phyloP scores from a whole-genome alignment of 2,329 filamentous ascomycete species.

The Fusarium acutatum region DNA sequence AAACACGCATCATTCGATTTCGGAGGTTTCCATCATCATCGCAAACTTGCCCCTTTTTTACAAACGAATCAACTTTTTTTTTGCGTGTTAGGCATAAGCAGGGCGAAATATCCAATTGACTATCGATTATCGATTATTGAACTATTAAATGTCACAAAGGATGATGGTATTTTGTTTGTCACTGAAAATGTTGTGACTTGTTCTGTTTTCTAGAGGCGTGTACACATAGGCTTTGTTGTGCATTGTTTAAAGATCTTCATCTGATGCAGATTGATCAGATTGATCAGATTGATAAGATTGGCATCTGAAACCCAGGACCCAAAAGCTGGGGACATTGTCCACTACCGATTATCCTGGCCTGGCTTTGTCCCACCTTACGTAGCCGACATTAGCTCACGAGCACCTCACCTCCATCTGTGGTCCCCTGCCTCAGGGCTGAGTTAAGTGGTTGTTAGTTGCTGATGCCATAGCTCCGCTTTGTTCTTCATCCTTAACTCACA shows the following conservation, averaged over 20 bases:
- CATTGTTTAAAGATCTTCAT: slow-evolving; percentile 27
- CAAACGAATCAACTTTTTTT: neutral
- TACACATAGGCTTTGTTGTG: neutral
- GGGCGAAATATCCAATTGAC: neutral
- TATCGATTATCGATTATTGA: neutral
- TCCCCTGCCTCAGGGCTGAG: neutral
- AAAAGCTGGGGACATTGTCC: slow-evolving; percentile 26
- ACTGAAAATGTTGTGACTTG: neutral
- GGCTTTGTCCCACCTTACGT: slow-evolving; percentile 19
- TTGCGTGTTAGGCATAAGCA: neutral
- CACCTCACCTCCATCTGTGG: slow-evolving; percentile 1
- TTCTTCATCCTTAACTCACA: neutral
- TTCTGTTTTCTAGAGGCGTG: neutral
- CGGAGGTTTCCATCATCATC: slow-evolving; percentile 38
- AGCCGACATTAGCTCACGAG: slow-evolving; percentile 10
- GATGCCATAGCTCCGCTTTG: neutral
- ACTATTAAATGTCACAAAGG: too few relatives aligned
- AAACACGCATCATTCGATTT: slow-evolving; percentile 41
- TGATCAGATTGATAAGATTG: slow-evolving; percentile 45
- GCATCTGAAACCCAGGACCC: slow-evolving; percentile 7
- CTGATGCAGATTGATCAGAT: slow-evolving; percentile 41
- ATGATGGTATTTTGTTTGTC: neutral
- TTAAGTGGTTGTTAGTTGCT: neutral
- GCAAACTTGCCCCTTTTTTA: slow-evolving; percentile 18
- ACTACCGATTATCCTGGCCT: slow-evolving; percentile 15